Percentiles rank a stretch among this genome's conserved stretches.
These are phyloP conservation scores for Punica granatum DNA, from an alignment of 345 rosid species.

Conservation along the genomic window DNA sequence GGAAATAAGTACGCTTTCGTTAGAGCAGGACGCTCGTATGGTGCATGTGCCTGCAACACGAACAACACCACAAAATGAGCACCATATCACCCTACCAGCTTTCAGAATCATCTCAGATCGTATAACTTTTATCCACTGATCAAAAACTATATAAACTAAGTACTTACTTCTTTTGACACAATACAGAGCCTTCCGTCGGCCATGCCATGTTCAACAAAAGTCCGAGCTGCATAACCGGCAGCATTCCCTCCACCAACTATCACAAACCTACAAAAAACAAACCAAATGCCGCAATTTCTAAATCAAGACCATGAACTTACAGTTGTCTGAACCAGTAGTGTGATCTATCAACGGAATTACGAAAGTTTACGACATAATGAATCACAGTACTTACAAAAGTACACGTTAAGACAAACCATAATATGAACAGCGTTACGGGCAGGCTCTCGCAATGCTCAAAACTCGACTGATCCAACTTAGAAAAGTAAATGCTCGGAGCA, in stretches of 20 bases:
- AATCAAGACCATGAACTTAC: background rate
- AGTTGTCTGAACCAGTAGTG: background rate
- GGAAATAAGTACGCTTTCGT: constrained; percentile 95
- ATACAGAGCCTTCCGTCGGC: constrained; percentile 89
- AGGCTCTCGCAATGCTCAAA: background rate
- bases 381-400: too few relatives aligned
- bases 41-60: constrained; percentile 60
- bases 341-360: background rate
- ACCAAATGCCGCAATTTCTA: background rate
- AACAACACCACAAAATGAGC: background rate
- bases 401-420: too few relatives aligned
- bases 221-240: constrained; percentile 94
- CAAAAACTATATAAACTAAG: background rate
- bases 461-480: background rate
- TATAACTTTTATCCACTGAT: background rate
- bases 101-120: background rate
- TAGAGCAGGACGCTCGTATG: constrained; percentile 96
- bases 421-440: too few relatives aligned
- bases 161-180: constrained; percentile 75
- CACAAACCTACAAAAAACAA: constrained; percentile 45
- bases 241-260: constrained; percentile 97
- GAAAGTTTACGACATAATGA: too few relatives aligned
- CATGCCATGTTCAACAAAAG: constrained; percentile 91
- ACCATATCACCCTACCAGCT: background rate
- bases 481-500: background rate